A percentile compares a stretch with the other conserved stretches of the same genome.
phyloP scores from a whole-genome alignment of 2,329 filamentous ascomycete genomes.

The Trichophyton benhamiae region DNA sequence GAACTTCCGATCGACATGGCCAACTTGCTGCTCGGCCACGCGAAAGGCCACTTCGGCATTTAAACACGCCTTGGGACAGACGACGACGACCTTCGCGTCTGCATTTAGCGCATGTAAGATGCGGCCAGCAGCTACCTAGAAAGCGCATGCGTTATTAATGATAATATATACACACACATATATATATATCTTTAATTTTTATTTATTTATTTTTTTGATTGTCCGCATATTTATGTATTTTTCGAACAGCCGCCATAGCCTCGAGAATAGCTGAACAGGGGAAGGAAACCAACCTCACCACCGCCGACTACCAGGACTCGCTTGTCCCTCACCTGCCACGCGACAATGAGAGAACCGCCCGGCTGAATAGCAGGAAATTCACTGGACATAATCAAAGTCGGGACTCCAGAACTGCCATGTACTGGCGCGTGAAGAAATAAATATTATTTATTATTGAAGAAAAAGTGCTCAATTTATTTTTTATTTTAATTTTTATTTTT shows the following conservation, averaged over 20 bases:
- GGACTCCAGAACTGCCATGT: neutral
- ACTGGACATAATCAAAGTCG: slow-evolving; percentile 12
- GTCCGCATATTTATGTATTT: neutral
- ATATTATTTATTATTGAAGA: neutral
- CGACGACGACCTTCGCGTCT: slow-evolving; percentile 77
- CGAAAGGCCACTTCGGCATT: slow-evolving; percentile 82
- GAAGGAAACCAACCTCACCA: slow-evolving; percentile 58
- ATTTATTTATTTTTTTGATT: neutral
- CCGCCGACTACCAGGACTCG: slow-evolving; percentile 86
- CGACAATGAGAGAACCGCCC: slow-evolving; percentile 83
- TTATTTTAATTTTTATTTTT: too few species aligned
- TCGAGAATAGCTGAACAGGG: neutral
- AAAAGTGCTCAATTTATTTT: neutral
- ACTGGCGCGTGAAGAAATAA: neutral
- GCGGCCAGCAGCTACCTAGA: slow-evolving; percentile 81
- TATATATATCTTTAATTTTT: neutral
- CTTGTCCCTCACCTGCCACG: slow-evolving; percentile 89
- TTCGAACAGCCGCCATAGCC: neutral
- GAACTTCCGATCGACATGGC: slow-evolving; percentile 72
- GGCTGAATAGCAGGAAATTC: slow-evolving; percentile 71
- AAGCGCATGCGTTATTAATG: neutral
- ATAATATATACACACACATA: neutral
- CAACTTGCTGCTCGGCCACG: slow-evolving; percentile 60
- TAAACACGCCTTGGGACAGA: slow-evolving; percentile 66
- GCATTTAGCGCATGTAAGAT: slow-evolving; percentile 92